Base-by-base conservation (phyloP, 352 stramenopile genomes). In the Phytophthora palmivora region DNA sequence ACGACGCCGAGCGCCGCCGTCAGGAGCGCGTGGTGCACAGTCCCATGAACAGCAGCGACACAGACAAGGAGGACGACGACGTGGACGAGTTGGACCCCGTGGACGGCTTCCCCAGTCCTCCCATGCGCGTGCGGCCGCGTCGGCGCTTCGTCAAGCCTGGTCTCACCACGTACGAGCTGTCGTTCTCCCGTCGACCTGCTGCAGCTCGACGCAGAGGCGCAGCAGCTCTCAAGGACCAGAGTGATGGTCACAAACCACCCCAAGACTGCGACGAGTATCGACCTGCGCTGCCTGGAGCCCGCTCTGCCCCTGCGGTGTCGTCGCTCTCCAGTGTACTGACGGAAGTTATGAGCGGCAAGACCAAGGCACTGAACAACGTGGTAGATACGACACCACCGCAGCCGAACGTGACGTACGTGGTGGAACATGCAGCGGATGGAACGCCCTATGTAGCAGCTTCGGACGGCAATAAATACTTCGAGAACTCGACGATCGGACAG, bases 141-240 rank as follows among this genome's bases (percentile, higher is more conserved):
- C 68, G 78, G 15, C 78, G 78, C 11, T 88, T 88, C 54, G 65
- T 80, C n/a, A 84, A 84, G 37, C 48, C 78, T 8, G 68, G 63
- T 3, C 59, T 76, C 19, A 88, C 76, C 7, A 71, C 63, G 4
- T 88, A 77, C 52, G 78, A 83, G 55, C 44, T 75, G 44, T 82
- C 67, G 14, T 82, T 88, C 63, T 85, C 73, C 1, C 12, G 68
- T 24, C 63, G 72, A 15, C 1, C 6, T 10, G 30, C 30, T 10
- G 7, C 30, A 9, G 30, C 7, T 3, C 5, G 62, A 58, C 33
- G n/a, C 37, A 34, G 51, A n/a, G 16, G 21, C 43, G 14, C 26
- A 33, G 22, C n/a, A 4, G 28, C 22, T 16, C 12, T 15, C 14
- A 61, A 54, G 24, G 52, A 36, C 4, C 36, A 42, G 30, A 47